Evolutionary conservation across 1,139 yeast genomes (phyloP).

Genomic region (Yamadazyma triangularis): DNA sequence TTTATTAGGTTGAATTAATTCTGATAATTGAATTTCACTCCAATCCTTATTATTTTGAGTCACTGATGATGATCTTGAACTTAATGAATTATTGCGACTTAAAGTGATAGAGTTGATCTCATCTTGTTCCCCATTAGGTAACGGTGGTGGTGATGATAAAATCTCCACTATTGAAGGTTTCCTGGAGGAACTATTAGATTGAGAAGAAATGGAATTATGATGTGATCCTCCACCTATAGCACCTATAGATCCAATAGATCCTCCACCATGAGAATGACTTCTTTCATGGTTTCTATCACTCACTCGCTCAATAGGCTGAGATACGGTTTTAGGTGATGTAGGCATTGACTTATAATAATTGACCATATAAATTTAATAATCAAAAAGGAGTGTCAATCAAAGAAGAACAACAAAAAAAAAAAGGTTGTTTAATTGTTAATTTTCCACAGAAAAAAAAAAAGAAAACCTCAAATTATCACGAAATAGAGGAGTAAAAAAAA

Average conservation of each 20-base stretch:
- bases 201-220: slow-evolving; percentile 3
- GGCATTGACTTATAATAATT: slow-evolving; percentile 11
- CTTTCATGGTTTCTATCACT: slow-evolving; percentile 7
- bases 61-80: slow-evolving; percentile 24
- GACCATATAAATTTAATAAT: slow-evolving; percentile 4
- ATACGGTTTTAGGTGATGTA: slow-evolving; percentile 12
- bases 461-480: too few species aligned
- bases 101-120: slow-evolving; percentile 37
- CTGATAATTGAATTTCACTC: slow-evolving; percentile 67
- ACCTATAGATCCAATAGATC: neutral
- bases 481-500: too few species aligned
- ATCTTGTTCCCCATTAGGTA: slow-evolving; percentile 30
- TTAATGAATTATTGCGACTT: slow-evolving; percentile 40
- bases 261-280: slow-evolving; percentile 7
- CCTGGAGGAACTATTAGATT: slow-evolving; percentile 22
- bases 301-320: slow-evolving; percentile 1
- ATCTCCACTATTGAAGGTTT: slow-evolving; percentile 80
- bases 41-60: slow-evolving; percentile 41
- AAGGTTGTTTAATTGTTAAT: too few species aligned
- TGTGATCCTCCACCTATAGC: slow-evolving; percentile 1
- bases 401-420: neutral
- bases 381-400: neutral
- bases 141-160: slow-evolving; percentile 79
- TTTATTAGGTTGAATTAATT: slow-evolving; percentile 75
- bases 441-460: too few species aligned